A percentile compares a stretch with the other conserved stretches of the same genome.
Evolutionary conservation across 2,329 filamentous ascomycete genomes (phyloP).

Genomic region (Penicillium aurantiogriseum): DNA sequence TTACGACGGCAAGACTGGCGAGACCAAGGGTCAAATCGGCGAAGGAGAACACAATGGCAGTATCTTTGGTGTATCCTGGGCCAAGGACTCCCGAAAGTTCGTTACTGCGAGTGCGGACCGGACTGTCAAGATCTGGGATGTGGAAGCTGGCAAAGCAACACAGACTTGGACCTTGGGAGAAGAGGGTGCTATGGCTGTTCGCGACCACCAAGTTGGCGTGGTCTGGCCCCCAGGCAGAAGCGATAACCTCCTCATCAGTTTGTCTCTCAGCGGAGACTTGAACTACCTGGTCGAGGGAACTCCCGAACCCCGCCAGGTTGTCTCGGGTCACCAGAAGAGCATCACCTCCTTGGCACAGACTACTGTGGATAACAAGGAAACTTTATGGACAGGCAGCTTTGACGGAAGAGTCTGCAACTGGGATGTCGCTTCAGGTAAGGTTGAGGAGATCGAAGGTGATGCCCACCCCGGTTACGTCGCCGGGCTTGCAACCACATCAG

Average conservation of each 20-base stretch:
- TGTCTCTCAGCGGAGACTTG: slow-evolving; percentile 84
- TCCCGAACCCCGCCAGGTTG: slow-evolving; percentile 64
- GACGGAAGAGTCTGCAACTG: slow-evolving; percentile 85
- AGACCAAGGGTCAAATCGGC: slow-evolving; percentile 68
- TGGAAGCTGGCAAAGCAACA: slow-evolving; percentile 70
- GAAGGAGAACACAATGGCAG: slow-evolving; percentile 82
- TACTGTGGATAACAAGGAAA: slow-evolving; percentile 53
- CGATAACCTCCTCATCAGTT: slow-evolving; percentile 84
- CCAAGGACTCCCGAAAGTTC: slow-evolving; percentile 77
- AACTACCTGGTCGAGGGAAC: slow-evolving; percentile 80
- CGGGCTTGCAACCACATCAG: slow-evolving; percentile 62
- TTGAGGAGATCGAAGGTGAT: slow-evolving; percentile 72
- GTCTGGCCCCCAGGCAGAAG: slow-evolving; percentile 79
- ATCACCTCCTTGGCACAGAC: slow-evolving; percentile 72
- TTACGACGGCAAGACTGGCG: slow-evolving; percentile 94
- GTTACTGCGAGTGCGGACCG: slow-evolving; percentile 92
- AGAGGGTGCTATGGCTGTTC: slow-evolving; percentile 67
- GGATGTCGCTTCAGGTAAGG: slow-evolving; percentile 70
- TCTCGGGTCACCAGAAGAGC: slow-evolving; percentile 88
- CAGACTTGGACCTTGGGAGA: slow-evolving; percentile 84
- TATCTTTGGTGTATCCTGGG: slow-evolving; percentile 90
- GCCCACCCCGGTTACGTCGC: slow-evolving; percentile 82
- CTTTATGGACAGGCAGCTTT: slow-evolving; percentile 85
- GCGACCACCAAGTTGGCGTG: slow-evolving; percentile 90
- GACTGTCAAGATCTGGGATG: slow-evolving; percentile 93